A percentile compares a stretch with the other conserved stretches of the same genome.
Evolutionary conservation across 306 rosid genomes (phyloP).

Genomic region (Ziziphus jujuba): DNA sequence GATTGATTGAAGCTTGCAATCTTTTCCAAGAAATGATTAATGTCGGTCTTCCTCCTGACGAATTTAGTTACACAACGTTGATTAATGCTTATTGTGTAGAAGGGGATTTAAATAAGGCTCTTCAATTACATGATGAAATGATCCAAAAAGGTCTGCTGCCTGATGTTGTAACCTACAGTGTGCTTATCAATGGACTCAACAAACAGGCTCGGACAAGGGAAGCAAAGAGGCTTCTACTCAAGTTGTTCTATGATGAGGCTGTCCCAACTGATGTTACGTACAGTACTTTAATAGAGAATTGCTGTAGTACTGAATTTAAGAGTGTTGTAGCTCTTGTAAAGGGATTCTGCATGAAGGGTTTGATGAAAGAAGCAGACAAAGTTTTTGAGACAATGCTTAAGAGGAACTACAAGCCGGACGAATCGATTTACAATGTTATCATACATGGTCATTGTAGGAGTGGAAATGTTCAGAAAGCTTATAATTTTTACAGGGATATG

Average conservation of each 20-base stretch:
- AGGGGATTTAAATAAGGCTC: conserved; percentile 73
- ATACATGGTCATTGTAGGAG: conserved; percentile 82
- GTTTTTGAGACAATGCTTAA: conserved; percentile 63
- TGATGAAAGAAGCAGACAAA: conserved; percentile 81
- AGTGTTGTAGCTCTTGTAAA: conserved; percentile 71
- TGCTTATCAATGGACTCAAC: conserved; percentile 86
- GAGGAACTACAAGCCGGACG: conserved; percentile 56
- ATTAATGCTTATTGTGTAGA: conserved; percentile 75
- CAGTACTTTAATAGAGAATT: conserved; percentile 70
- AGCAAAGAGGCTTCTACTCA: conserved; percentile 86
- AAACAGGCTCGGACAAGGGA: conserved; percentile 79
- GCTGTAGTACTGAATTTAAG: conserved; percentile 59
- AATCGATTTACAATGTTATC: conserved; percentile 61
- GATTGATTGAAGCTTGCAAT: conserved; percentile 62
- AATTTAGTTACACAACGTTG: conserved; percentile 74
- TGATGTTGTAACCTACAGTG: conserved; percentile 83
- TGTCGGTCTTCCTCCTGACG: conserved; percentile 56
- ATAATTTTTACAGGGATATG: conserved; percentile 64
- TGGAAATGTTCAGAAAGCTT: conserved; percentile 64
- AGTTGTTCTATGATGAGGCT: conserved; percentile 72
- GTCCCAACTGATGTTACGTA: conserved; percentile 68
- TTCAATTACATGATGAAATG: conserved; percentile 78
- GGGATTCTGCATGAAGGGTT: conserved; percentile 91
- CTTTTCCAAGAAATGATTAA: conserved; percentile 69
- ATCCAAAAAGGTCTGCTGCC: conserved; percentile 68